Conservation (phyloP, 164 flowering plant genomes). For the Stephania yunnanensis region DNA sequence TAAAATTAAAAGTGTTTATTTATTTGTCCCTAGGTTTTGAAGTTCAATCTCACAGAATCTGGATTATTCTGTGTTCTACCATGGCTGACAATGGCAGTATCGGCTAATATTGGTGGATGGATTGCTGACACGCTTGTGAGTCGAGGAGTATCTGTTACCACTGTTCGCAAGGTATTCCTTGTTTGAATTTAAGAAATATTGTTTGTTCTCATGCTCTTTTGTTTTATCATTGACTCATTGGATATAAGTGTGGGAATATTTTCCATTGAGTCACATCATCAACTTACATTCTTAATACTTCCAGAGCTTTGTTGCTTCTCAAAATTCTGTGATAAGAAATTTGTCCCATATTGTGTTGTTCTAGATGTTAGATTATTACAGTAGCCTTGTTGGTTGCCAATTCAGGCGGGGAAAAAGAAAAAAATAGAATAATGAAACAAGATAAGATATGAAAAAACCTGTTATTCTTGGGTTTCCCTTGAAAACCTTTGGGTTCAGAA, state of each 20-base stretch:
- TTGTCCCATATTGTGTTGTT: too few relatives aligned
- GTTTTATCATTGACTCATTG: background rate
- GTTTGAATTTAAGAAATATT: background rate
- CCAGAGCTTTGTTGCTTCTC: background rate
- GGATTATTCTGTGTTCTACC: constrained; percentile 81
- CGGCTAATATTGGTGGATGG: constrained; percentile 95
- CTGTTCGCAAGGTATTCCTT: constrained; percentile 73
- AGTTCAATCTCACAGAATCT: constrained; percentile 89
- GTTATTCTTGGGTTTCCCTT: too few relatives aligned
- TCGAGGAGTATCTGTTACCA: constrained; percentile 71
- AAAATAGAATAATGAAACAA: too few relatives aligned
- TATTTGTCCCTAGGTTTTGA: constrained; percentile 53
- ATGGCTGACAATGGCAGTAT: constrained; percentile 96
- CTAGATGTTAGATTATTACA: background rate
- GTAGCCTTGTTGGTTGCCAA: background rate
- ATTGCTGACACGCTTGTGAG: constrained; percentile 92
- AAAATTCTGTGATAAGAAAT: background rate
- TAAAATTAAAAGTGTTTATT: background rate
- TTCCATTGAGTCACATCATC: background rate
- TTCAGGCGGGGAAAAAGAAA: too few relatives aligned
- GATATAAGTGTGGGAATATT: background rate
- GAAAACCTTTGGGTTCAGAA: background rate
- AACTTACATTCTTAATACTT: background rate
- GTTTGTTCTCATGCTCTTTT: background rate
- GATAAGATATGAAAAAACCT: background rate